A percentile compares a stretch with the other conserved stretches of the same genome.
Conservation (phyloP, 768 basidiomycete species). For the Pleurotus cornucopiae region DNA sequence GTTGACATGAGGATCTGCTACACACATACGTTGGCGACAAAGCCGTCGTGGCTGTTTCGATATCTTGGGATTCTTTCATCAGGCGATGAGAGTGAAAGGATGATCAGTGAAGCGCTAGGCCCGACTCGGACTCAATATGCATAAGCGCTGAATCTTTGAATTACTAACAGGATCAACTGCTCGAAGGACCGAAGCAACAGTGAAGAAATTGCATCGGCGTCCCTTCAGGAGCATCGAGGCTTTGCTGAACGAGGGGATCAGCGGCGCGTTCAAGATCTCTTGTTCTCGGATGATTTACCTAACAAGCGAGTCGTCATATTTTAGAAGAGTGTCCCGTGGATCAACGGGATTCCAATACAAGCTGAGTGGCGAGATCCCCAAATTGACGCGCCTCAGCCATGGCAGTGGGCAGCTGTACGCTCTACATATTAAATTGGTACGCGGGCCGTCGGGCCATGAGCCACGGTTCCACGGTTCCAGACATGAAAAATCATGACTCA, state of each 20-base stretch:
- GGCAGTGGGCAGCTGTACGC: no score
- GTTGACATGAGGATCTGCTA: neutral
- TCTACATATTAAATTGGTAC: no score
- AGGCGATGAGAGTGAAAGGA: neutral
- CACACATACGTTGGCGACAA: slow-evolving; percentile 27
- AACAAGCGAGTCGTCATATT: slow-evolving; percentile 89
- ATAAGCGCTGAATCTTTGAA: no score
- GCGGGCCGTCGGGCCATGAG: no score
- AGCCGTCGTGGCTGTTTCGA: slow-evolving; percentile 39
- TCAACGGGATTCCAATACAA: slow-evolving; percentile 81
- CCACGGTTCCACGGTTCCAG: no score
- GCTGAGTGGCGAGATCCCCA: slow-evolving; percentile 84
- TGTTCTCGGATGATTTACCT: slow-evolving; percentile 87
- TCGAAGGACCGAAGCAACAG: no score
- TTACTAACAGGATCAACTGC: no score
- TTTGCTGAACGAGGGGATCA: slow-evolving; percentile 26
- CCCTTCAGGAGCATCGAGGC: slow-evolving; percentile 26
- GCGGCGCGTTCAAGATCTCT: slow-evolving; percentile 73
- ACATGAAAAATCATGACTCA: no score
- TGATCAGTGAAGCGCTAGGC: no score
- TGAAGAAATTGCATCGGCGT: slow-evolving; percentile 14
- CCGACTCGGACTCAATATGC: no score
- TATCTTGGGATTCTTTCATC: slow-evolving; percentile 39
- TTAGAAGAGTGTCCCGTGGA: slow-evolving; percentile 83
- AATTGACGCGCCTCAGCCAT: slow-evolving; percentile 63